phyloP scores from a whole-genome alignment of 2,329 filamentous ascomycete species.

The Purpureocillium takamizusanense region DNA sequence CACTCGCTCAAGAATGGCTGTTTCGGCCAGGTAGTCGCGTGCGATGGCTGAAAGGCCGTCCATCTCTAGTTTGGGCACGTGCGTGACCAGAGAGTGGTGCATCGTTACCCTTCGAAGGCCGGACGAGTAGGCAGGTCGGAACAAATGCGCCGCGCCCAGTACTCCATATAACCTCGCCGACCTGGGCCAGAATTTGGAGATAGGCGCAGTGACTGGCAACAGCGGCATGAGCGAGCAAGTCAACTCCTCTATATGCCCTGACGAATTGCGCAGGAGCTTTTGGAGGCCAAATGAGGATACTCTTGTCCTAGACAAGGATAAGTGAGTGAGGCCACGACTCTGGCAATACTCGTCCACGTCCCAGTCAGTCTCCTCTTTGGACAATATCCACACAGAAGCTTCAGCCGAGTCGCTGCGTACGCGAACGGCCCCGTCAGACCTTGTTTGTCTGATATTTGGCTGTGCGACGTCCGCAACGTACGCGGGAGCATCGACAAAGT shows the following conservation, averaged over 20 bases:
- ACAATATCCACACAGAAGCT: conserved; percentile 12
- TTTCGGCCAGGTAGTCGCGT: conserved; percentile 35
- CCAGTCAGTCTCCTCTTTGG: conserved; percentile 7
- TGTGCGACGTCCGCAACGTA: conserved; percentile 13
- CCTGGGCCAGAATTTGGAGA: conserved; percentile 15
- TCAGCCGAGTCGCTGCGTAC: conserved; percentile 19
- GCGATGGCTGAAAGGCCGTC: conserved; percentile 25
- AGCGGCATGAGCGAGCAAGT: conserved; percentile 35
- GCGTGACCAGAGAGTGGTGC: conserved; percentile 53
- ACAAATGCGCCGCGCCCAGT: conserved; percentile 34
- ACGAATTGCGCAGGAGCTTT: conserved; percentile 30
- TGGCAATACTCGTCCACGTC: conserved; percentile 9
- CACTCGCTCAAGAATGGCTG: conserved; percentile 29
- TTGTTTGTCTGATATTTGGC: conserved; percentile 6
- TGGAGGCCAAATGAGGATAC: conserved; percentile 35
- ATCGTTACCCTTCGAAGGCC: conserved; percentile 43
- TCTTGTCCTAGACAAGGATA: conserved; percentile 41
- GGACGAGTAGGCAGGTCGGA: conserved; percentile 43
- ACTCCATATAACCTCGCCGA: conserved; percentile 30
- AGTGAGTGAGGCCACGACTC: conserved; percentile 36
- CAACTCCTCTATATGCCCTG: conserved; percentile 41
- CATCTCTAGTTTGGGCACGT: conserved; percentile 35
- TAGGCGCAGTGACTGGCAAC: conserved; percentile 12
- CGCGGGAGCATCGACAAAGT: conserved; percentile 37
- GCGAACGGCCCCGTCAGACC: conserved; percentile 19